phyloP scores from a whole-genome alignment of 1,284 basidiomycete genomes.

The Sporisorium sorghi region DNA sequence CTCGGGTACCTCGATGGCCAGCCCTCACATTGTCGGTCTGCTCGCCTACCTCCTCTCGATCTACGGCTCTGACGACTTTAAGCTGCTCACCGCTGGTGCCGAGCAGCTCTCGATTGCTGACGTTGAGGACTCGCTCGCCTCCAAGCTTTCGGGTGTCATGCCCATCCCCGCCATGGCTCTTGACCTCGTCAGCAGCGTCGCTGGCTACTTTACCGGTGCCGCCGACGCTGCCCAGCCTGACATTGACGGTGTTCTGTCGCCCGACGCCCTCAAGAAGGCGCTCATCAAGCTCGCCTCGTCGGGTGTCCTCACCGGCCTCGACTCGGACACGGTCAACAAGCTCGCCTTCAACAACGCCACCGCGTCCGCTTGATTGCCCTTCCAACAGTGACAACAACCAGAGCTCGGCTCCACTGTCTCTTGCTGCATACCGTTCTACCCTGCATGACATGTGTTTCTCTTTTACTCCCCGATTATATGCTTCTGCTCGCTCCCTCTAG shows the following conservation, averaged over 20 bases:
- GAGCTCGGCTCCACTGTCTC: constrained; percentile 36
- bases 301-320: constrained; percentile 72
- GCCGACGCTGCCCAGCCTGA: constrained; percentile 58
- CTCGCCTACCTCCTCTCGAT: constrained; percentile 76
- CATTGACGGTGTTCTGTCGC: constrained; percentile 72
- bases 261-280: constrained; percentile 80
- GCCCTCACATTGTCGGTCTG: constrained; percentile 72
- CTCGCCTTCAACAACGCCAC: constrained; percentile 69
- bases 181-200: constrained; percentile 58
- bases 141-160: constrained; percentile 60
- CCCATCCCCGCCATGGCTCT: constrained; percentile 57
- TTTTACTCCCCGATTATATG: not conserved
- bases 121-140: constrained; percentile 57
- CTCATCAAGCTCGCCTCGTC: constrained; percentile 76
- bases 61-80: constrained; percentile 68
- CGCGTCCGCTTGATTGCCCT: constrained; percentile 16
- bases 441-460: constrained; percentile 43
- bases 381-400: not conserved
- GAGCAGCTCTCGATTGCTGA: constrained; percentile 40
- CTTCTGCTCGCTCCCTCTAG: not conserved
- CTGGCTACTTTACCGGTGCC: constrained; percentile 50
- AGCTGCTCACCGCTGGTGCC: constrained; percentile 17
- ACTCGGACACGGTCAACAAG: constrained; percentile 64
- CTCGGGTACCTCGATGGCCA: constrained; percentile 76
- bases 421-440: constrained; percentile 16